Evolutionary conservation across 768 basidiomycete species (phyloP).

Genomic region (Lyophyllum shimeji): DNA sequence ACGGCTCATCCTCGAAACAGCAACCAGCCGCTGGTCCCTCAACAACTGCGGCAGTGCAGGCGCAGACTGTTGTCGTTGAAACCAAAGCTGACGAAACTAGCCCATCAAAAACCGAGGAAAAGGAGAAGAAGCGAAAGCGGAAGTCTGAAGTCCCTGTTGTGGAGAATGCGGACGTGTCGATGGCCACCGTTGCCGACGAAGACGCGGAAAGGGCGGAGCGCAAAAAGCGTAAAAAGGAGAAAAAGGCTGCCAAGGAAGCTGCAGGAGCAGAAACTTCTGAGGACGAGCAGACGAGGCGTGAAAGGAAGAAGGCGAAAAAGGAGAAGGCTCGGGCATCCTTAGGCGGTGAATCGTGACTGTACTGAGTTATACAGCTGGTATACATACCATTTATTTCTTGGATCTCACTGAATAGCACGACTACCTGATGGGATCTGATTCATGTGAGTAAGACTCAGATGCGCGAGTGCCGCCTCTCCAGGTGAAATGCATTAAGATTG

Average conservation of each 20-base stretch:
- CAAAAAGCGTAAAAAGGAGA: constrained; percentile 63
- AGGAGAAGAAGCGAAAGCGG: constrained; percentile 86
- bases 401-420: not conserved
- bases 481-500: constrained; percentile 5
- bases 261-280: constrained; percentile 32
- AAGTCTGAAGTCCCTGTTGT: constrained; percentile 58
- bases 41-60: constrained; percentile 22
- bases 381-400: not conserved
- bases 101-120: constrained; percentile 48
- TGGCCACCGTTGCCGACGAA: constrained; percentile 38
- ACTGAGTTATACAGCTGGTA: not conserved
- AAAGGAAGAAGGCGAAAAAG: constrained; percentile 66
- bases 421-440: too few species aligned
- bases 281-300: constrained; percentile 60
- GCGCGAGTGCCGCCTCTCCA: not conserved
- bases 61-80: constrained; percentile 15
- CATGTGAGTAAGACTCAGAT: too few species aligned
- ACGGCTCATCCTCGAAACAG: constrained; percentile 12
- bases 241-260: constrained; percentile 50
- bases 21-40: constrained; percentile 40
- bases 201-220: constrained; percentile 55
- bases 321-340: constrained; percentile 55
- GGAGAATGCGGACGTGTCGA: constrained; percentile 41
- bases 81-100: constrained; percentile 25
- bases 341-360: constrained; percentile 30